Base-by-base conservation (phyloP, 75 land plant genomes). In the Cunninghamia lanceolata region DNA sequence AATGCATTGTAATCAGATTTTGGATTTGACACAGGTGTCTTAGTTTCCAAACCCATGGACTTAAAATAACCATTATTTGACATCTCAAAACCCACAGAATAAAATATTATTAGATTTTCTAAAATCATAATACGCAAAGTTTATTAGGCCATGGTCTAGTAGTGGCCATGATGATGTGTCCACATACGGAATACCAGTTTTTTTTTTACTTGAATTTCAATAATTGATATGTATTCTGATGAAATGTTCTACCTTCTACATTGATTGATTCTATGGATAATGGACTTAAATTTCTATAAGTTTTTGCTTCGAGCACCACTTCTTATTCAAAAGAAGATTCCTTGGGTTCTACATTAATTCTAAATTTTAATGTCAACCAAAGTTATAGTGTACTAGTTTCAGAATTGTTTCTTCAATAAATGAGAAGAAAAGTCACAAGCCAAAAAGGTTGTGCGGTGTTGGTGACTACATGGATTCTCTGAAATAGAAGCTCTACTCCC, bases 401-500 rank as follows among this genome's bases (percentile, higher is more conserved):
- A 21, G n/a, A 4, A 59, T 6, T 59, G 68, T 59, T 21, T 59
- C 28, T 25, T 25, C 7, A 4, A 59, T 59, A 21, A 19, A 25
- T 21, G 28, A 25, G 68, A 25, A 25, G 68, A 59, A 4, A 59
- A 19, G 66, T 4, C 17, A 59, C 66, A 19, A 19, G 28, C 25
- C 66, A n/a, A 59, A 59, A 19, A 59, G 66, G 25, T 17, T 21
- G 6, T 59, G 68, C 28, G 7, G 96, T 94, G 76, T 90, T 89
- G 25, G 82, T 63, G 21, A 91, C 95, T 8, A 95, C 95, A 11
- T 34, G 86, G 30, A 94, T 87, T 14, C 95, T 63, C 89, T 94
- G 94, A 73, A 92, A 94, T 17, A 91, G 89, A 10, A 94, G 90
- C 88, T 94, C 96, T 30, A 93, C 93, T 15, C 96, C 95, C 96